Evolutionary conservation across 441 rosid species (phyloP).

Genomic region (Manihot esculenta): DNA sequence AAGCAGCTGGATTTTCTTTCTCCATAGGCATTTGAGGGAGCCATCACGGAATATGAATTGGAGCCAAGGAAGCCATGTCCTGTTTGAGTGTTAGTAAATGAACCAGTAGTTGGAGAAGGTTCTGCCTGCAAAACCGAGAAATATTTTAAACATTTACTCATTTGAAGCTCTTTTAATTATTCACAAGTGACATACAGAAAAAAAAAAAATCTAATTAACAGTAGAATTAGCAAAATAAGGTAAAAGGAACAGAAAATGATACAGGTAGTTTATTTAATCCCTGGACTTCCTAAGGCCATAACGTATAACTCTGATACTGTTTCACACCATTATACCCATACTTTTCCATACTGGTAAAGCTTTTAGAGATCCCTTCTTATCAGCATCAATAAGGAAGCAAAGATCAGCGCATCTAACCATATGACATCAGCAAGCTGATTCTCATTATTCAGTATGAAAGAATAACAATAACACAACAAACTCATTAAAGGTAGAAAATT

Average conservation of each 20-base stretch:
- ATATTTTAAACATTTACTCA: slow-evolving; percentile 8
- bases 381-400: slow-evolving; percentile 19
- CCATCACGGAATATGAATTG: slow-evolving; percentile 37
- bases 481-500: slow-evolving; percentile 12
- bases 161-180: background rate
- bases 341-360: background rate
- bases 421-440: slow-evolving; percentile 24
- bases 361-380: slow-evolving; percentile 21
- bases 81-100: slow-evolving; percentile 62
- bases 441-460: slow-evolving; percentile 1
- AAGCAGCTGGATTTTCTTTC: slow-evolving; percentile 52
- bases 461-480: slow-evolving; percentile 18
- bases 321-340: slow-evolving; percentile 14
- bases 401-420: slow-evolving; percentile 19
- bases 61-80: slow-evolving; percentile 42
- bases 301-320: slow-evolving; percentile 11
- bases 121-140: slow-evolving; percentile 58
- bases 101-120: slow-evolving; percentile 95
- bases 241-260: slow-evolving; percentile 10
- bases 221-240: slow-evolving; percentile 14
- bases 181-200: background rate
- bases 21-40: slow-evolving; percentile 37
- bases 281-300: slow-evolving; percentile 4
- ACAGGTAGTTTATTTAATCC: slow-evolving; percentile 17
- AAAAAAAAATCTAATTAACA: background rate